Evolutionary conservation across 1,284 basidiomycete species (phyloP), one percentile per base, ranked within the genome.

Genomic region (Athelia psychrophila): DNA sequence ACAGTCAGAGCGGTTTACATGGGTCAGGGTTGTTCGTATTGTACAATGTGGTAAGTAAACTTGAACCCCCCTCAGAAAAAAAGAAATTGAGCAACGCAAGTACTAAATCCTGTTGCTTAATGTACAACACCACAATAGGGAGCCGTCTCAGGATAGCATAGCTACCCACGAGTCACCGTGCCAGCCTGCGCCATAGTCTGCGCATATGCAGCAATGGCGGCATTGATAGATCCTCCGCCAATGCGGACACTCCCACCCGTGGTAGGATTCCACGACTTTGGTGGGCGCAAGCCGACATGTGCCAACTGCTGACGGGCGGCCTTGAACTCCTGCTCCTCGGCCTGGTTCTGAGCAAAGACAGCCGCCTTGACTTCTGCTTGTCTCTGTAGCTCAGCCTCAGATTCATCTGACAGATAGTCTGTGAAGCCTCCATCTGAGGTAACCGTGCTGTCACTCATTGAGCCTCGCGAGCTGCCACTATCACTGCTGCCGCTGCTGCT

Each of bases 401-500:
- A 90, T 67, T 91, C 88, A 62, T 91, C 88, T 22, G 89, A 91
- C 25, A 91, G 69, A 65, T 91, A 91, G 64, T 91, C 88, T 9
- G 88, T 91, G 61, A 91, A 91, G 13, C 83, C 87, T 9, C 88
- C 89, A 60, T 91, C 88, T 12, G 87, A 89, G 15, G 85, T 89
- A 48, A 91, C 77, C 9, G 89, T 91, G 54, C 81, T 80, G 62
- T 87, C 86, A 1, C 79, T 79, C 59, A 79, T 50, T 8, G 84
- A 84, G 51, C 81, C 81, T 36, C 79, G 75, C 57, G 77, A 77
- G 59, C 79, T 78, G 63, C 78, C 78, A 49, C 82, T 80, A 55
- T 80, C 82, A 58, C 82, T 81, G 63, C 79, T 78, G 50, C 83
- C 80, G 55, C 81, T 83, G 58, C 82, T 82, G 54, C 82, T 82